Evolutionary conservation across 2,329 filamentous ascomycete genomes (phyloP).

Genomic region (Verruconis gallopava): DNA sequence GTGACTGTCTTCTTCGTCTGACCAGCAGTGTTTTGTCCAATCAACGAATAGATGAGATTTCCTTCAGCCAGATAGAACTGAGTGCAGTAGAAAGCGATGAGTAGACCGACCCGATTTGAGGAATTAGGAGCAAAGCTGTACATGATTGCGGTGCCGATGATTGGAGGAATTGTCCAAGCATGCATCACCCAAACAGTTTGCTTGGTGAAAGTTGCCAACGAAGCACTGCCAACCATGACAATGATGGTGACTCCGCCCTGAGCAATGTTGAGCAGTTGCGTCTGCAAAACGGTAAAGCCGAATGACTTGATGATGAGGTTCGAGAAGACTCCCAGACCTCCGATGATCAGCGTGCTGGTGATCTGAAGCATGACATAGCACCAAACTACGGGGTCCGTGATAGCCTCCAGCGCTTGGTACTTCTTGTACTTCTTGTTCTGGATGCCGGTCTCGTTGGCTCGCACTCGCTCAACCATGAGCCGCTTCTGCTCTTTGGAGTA

Average conservation of each 20-base stretch:
- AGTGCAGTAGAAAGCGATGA: conserved; percentile 20
- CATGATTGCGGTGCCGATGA: not conserved
- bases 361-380: conserved; percentile 50
- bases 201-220: conserved; percentile 17
- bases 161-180: conserved; percentile 1
- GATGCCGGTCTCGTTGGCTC: conserved; percentile 23
- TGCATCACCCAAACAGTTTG: conserved; percentile 12
- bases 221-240: conserved; percentile 13
- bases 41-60: conserved; percentile 13
- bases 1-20: conserved; percentile 14
- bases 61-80: conserved; percentile 17
- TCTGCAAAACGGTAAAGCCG: conserved; percentile 51
- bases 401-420: conserved; percentile 16
- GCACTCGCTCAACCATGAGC: conserved; percentile 23
- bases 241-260: conserved; percentile 58
- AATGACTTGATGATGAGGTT: conserved; percentile 61
- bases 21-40: conserved; percentile 14
- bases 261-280: conserved; percentile 63
- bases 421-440: conserved; percentile 19
- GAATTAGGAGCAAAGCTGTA: conserved; percentile 13
- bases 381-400: conserved; percentile 17
- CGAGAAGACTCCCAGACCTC: conserved; percentile 58
- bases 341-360: conserved; percentile 60
- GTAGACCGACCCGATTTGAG: conserved; percentile 15
- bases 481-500: conserved; percentile 24